Base-by-base conservation (phyloP, 495 filamentous ascomycete species). In the Penicillium turbatum region DNA sequence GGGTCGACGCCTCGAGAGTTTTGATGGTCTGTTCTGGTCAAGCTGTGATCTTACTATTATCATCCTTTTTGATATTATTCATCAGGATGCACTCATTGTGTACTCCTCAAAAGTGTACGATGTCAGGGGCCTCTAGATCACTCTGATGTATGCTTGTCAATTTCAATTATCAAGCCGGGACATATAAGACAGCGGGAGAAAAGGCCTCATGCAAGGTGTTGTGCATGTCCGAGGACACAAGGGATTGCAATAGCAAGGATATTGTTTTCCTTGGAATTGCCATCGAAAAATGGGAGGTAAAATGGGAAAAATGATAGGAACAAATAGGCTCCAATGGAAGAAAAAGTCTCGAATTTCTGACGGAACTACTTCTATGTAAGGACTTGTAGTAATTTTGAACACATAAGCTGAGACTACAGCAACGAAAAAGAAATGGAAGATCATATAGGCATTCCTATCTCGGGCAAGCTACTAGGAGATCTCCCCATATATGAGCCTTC, bases 1-100 rank as follows among this genome's bases (percentile, higher is more conserved):
- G 69, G 64, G 0, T 16, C 60, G 19, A 51, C 65, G 8, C 48
- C 54, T 24, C 72, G 68, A 30, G 64, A 66, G 10, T 74, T 59
- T 12, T 72, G 40, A 53, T 41, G 29, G 11, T 31, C 38, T 26
- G 26, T 27, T 27, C 31, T 49, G 47, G 21, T 39, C 15, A 3
- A 26, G 17, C 27, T 37, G 17, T 31, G 37, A 12, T 51, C 4
- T 41, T 40, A 12, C 19, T 29, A 24, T 24, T 29, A n/a, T n/a
- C n/a, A n/a, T n/a, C n/a, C 11, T 17, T 21, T 38, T 39, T 19
- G 26, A 15, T 29, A 24, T 39, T 11, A 31, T 16, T n/a, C 5
- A 37, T 4, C 32, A 19, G 34, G 9, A 26, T 49, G 19, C 26
- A 49, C 35, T 9, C 11, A 34, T 29, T 16, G 35, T 49, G 47